A percentile compares a stretch with the other conserved stretches of the same genome.
Conservation (phyloP, 108 stramenopile species). For the Fragilaria crotonensis region DNA sequence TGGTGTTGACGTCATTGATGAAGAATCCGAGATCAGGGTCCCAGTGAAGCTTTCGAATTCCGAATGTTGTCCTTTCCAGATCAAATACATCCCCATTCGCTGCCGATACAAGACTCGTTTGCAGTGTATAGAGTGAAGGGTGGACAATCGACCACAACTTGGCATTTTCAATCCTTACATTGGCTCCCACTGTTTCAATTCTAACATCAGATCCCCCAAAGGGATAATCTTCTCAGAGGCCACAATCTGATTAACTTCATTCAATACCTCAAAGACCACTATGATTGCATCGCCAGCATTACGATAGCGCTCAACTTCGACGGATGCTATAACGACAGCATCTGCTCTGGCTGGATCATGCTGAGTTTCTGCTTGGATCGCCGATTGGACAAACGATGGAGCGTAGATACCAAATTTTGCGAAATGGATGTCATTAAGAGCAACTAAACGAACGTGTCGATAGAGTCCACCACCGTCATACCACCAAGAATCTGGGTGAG, state of each 20-base stretch:
- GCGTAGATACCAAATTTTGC: neutral
- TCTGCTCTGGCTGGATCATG: neutral
- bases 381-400: neutral
- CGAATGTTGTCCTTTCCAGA: conserved; percentile 10
- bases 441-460: conserved; percentile 19
- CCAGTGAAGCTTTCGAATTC: conserved; percentile 21
- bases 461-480: conserved; percentile 42
- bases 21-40: conserved; percentile 31
- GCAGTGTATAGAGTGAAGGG: conserved; percentile 24
- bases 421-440: neutral
- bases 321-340: neutral
- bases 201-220: neutral
- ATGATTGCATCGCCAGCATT: neutral
- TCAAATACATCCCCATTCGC: conserved; percentile 7
- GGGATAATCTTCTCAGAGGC: neutral
- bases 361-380: neutral
- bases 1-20: conserved; percentile 23
- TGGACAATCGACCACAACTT: conserved; percentile 19
- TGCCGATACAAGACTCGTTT: neutral
- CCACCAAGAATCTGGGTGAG: conserved; percentile 19
- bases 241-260: neutral
- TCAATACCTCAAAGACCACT: neutral
- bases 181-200: neutral
- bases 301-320: neutral
- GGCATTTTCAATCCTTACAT: conserved; percentile 5